Percentiles rank a stretch among this genome's conserved stretches.
Evolutionary conservation across 2,329 filamentous ascomycete species (phyloP).

Genomic region (Ploettnerulaceae sp.): DNA sequence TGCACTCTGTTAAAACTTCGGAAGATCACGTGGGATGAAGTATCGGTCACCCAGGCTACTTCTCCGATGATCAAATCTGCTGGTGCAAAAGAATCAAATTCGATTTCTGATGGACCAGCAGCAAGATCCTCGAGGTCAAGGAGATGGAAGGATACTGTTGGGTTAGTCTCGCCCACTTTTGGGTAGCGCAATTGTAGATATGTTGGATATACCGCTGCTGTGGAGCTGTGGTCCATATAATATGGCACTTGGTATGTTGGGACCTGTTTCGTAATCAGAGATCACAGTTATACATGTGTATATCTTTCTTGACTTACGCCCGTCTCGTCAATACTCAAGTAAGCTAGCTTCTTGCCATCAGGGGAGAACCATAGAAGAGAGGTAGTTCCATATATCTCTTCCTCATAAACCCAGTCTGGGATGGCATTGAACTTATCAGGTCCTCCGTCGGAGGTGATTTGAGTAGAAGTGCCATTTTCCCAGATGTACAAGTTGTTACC

Average conservation of each 20-base stretch:
- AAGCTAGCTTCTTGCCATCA: conserved; percentile 50
- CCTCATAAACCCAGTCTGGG: conserved; percentile 61
- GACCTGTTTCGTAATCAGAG: conserved; percentile 4
- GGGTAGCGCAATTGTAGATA: conserved; percentile 63
- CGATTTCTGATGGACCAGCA: conserved; percentile 41
- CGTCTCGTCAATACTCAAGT: conserved; percentile 57
- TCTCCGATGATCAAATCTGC: conserved; percentile 63
- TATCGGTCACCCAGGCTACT: conserved; percentile 60
- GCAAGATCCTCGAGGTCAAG: conserved; percentile 45
- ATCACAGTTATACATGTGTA: not conserved
- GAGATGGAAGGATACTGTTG: conserved; percentile 56
- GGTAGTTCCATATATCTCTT: conserved; percentile 50
- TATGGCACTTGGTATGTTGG: conserved; percentile 61
- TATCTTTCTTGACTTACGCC: conserved; percentile 45
- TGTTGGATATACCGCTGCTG: conserved; percentile 56
- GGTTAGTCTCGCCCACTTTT: conserved; percentile 64
- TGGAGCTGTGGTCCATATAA: conserved; percentile 54
- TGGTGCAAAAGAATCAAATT: conserved; percentile 52
- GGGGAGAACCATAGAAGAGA: conserved; percentile 54
- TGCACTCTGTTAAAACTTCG: conserved; percentile 66
- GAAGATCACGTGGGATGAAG: conserved; percentile 56
- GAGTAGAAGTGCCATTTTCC: conserved; percentile 48
- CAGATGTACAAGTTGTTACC: conserved; percentile 61
- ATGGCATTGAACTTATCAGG: conserved; percentile 60
- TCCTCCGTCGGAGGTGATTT: conserved; percentile 50